Base-by-base conservation (phyloP, 2,329 filamentous ascomycete species). In the Hypoxylon sp. region DNA sequence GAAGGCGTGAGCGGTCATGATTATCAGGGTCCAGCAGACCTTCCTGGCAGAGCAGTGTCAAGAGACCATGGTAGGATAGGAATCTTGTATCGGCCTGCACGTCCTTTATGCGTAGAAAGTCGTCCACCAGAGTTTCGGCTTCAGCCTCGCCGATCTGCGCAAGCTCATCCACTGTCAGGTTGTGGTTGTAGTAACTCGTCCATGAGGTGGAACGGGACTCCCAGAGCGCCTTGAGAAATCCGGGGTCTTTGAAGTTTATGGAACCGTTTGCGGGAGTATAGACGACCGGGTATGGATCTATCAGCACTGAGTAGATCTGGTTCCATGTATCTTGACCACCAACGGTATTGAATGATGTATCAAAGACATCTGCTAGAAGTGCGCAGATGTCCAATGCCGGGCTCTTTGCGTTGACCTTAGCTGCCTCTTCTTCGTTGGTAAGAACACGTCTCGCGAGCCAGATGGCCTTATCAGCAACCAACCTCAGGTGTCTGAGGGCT, bases 171-270 rank as follows among this genome's bases (percentile, higher is more conserved):
- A 4, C 2, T 3, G 9, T 3, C 20, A 61, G 5, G 21, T 56
- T 56, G 29, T 54, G 61, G 11, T 48, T 38, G 21, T 56, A 58
- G 29, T 54, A 63, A n/a, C 45, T 38, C n/a, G 23, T n/a, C 58
- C 61, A 61, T 1, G 48, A 20, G 6, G 18, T 51, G 1, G 20
- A 29, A 3, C 54, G 49, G 3, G 15, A 10, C 8, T 3, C 7
- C 3, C n/a, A 4, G 13, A 61, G 10, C 21, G n/a, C 31, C 5
- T 18, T 0, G 1, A 58, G n/a, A 3, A 63, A 58, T 2, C 1
- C 5, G 10, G 10, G 18, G 6, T 23, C 18, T 1, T 21, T 10
- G 15, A 9, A 35, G 10, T 35, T n/a, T n/a, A n/a, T n/a, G n/a
- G n/a, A n/a, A n/a, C n/a, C n/a, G n/a, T n/a, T n/a, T n/a, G n/a